Conservation (phyloP, 2,329 filamentous ascomycete species). For the Boeremia lycopersici region DNA sequence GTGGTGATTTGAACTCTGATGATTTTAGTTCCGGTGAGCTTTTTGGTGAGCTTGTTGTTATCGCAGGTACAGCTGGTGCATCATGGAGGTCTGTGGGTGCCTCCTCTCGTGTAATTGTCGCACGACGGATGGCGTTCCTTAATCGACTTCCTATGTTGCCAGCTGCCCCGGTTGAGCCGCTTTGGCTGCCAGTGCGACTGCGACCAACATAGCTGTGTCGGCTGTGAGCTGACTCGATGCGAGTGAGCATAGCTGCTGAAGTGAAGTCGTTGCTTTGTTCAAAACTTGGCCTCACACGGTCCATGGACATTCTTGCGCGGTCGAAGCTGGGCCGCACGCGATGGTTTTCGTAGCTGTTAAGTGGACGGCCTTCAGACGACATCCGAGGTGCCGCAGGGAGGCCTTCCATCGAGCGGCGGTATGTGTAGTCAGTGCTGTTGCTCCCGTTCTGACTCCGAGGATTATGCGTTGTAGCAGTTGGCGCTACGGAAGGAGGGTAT, state of each 20-base stretch:
- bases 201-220: slow-evolving; percentile 32
- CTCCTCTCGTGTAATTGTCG: slow-evolving; percentile 38
- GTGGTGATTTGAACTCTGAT: slow-evolving; percentile 16
- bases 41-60: slow-evolving; percentile 9
- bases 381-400: slow-evolving; percentile 36
- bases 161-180: slow-evolving; percentile 11
- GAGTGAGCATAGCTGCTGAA: slow-evolving; percentile 80
- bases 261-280: slow-evolving; percentile 92
- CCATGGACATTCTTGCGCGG: slow-evolving; percentile 83
- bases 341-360: slow-evolving; percentile 20
- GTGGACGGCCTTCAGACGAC: slow-evolving; percentile 36
- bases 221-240: slow-evolving; percentile 72
- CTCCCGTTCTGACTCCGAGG: slow-evolving; percentile 87
- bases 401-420: slow-evolving; percentile 46
- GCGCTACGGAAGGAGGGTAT: slow-evolving; percentile 86
- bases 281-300: slow-evolving; percentile 80
- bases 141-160: slow-evolving; percentile 27
- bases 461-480: slow-evolving; percentile 71
- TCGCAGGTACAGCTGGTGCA: slow-evolving; percentile 24
- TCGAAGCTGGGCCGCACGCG: slow-evolving; percentile 81
- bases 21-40: slow-evolving; percentile 6
- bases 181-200: slow-evolving; percentile 14
- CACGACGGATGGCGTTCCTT: slow-evolving; percentile 34
- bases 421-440: slow-evolving; percentile 89
- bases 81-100: slow-evolving; percentile 26